Evolutionary conservation across 345 rosid genomes (phyloP), one percentile per base, ranked within the genome.

Genomic region (Brassica cretica): DNA sequence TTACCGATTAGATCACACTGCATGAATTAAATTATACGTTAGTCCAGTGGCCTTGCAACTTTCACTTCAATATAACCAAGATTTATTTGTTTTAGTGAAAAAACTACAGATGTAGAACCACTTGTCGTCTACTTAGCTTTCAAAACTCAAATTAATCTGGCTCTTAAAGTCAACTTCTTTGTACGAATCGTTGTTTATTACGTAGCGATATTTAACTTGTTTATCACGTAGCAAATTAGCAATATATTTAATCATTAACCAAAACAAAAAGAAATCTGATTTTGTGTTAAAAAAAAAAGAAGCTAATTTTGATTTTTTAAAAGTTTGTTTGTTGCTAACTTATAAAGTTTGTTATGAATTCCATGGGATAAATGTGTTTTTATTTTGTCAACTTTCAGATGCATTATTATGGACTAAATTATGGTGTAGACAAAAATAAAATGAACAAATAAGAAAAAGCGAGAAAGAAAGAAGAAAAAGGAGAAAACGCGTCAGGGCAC

Each of bases 401-500:
- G 66, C 21, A 60, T 37, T 21, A 60, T 39, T 60, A 24, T 71
- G 21, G 24, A 6, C 58, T 72, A 63, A 25, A 51, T 49, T 29
- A 18, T 63, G 10, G 24, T 32, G 2, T 30, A 70, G 73, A 32
- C 73, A 49, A 68, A 68, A 67, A 33, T 53, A 49, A n/a, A 46
- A 70, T 5, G 15, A 9, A 53, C 19, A 32, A 12, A 18, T 10
- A 56, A 33, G 19, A 77, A 66, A 71, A 66, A 37, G 27, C 5
- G 46, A 63, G 60, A 77, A 66, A 71, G 72, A 58, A 27, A 37
- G 6, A 55, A 21, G 21, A 72, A 56, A 65, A 51, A 59, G 68
- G n/a, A 53, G 66, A 74, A 79, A 79, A 69, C 78, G 79, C 82
- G 82, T 79, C 62, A 69, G 79, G 71, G 71, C 82, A 79, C 82